Evolutionary conservation across 345 rosid species (phyloP).

Genomic region (Eucalyptus fibrosa): DNA sequence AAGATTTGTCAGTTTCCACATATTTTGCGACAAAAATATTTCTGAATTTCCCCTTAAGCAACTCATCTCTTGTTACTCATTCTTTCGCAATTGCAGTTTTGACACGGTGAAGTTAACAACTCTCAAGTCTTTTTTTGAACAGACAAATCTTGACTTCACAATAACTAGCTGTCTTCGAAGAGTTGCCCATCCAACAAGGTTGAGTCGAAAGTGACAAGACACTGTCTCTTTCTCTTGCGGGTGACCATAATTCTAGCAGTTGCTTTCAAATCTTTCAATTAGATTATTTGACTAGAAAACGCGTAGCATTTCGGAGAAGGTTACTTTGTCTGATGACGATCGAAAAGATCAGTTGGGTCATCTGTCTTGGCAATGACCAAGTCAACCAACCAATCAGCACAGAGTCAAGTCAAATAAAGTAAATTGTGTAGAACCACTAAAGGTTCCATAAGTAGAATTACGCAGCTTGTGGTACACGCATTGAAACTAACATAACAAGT

Average conservation of each 20-base stretch:
- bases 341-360: neutral
- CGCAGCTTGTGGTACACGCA: neutral
- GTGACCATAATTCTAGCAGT: neutral
- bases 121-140: neutral
- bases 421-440: neutral
- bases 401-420: neutral
- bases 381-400: neutral
- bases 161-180: neutral
- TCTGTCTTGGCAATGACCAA: neutral
- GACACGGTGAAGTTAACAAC: neutral
- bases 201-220: neutral
- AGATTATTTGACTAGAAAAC: neutral
- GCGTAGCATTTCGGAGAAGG: neutral
- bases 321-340: neutral
- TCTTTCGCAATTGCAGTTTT: neutral
- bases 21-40: too few species aligned
- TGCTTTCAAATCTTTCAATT: neutral
- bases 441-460: neutral
- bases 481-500: neutral
- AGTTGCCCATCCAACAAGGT: neutral
- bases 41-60: too few species aligned
- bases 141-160: neutral
- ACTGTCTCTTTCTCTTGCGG: too few species aligned
- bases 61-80: rapidly evolving
- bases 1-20: neutral